phyloP scores from a whole-genome alignment of 208 protist genomes.

The Leishmania amazonensis region DNA sequence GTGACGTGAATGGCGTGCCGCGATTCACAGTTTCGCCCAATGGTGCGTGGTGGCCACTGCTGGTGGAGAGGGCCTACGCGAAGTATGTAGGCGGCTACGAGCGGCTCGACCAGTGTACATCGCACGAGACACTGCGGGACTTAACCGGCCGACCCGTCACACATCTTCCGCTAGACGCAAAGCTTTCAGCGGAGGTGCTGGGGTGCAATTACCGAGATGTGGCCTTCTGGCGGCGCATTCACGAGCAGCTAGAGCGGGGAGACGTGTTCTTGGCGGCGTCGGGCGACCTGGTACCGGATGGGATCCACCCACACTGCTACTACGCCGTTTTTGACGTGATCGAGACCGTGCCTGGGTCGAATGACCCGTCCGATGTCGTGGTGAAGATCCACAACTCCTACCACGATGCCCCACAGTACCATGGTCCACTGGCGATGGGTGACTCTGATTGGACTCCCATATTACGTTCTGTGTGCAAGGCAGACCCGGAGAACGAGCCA shows the following conservation, averaged over 20 bases:
- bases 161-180: slow-evolving; percentile 58
- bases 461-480: slow-evolving; percentile 55
- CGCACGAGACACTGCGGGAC: slow-evolving; percentile 80
- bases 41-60: slow-evolving; percentile 65
- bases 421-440: slow-evolving; percentile 39
- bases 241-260: slow-evolving; percentile 47
- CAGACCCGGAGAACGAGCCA: slow-evolving; percentile 36
- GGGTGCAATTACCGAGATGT: slow-evolving; percentile 51
- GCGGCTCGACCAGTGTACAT: slow-evolving; percentile 64
- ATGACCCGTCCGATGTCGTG: slow-evolving; percentile 47
- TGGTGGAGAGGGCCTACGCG: slow-evolving; percentile 89
- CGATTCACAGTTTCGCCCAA: slow-evolving; percentile 45
- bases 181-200: slow-evolving; percentile 60
- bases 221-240: slow-evolving; percentile 63
- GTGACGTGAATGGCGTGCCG: slow-evolving; percentile 39
- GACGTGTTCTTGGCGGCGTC: slow-evolving; percentile 76
- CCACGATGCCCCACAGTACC: slow-evolving; percentile 45
- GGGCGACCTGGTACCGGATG: slow-evolving; percentile 35
- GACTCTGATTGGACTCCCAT: slow-evolving; percentile 54
- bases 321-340: slow-evolving; percentile 75
- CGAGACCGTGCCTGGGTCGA: slow-evolving; percentile 44
- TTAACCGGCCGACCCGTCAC: slow-evolving; percentile 79
- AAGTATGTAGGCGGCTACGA: slow-evolving; percentile 87
- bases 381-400: slow-evolving; percentile 76
- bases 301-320: slow-evolving; percentile 70